Evolutionary conservation across 2,329 filamentous ascomycete genomes (phyloP), one percentile per base, ranked within the genome.

Genomic region (Colletotrichum noveboracense): DNA sequence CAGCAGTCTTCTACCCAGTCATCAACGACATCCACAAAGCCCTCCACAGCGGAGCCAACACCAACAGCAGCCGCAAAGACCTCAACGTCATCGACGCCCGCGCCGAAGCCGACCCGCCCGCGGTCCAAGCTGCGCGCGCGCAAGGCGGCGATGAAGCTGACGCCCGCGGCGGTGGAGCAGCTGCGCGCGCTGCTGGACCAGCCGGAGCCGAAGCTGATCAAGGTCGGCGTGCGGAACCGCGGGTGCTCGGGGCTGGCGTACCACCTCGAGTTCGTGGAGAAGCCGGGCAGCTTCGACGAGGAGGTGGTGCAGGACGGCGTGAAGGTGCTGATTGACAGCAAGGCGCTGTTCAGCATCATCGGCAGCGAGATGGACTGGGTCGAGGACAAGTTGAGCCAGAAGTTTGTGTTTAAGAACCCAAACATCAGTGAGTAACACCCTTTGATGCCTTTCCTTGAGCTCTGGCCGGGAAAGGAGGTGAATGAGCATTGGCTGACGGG

Each of bases 301-400:
- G 90, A 93, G 67, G 95, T 99, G 2, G 96, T 97, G 83, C 97
- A 99, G 84, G 97, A 98, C 81, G 97, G 96, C 0, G 96, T 99
- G 73, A 96, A 95, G 86, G 96, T 99, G 38, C 85, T 98, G 83
- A 97, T 99, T 73, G 97, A 99, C 85, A 98, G 95, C 89, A 98
- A 98, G 88, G 97, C 97, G 56, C 87, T 99, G 66, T 96, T 99
- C 84, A 98, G 96, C 85, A 98, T 99, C 70, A 98, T 99, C 80
- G 97, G 97, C 7, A 98, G 94, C 82, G 96, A 98, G 87, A 99
- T 99, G 97, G 97, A 99, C 83, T 99, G 96, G 96, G 90, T 96
- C 13, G 96, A 98, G 86, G 97, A 98, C 81, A 98, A 98, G 87
- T 87, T 99, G 78, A 98, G 94, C 84, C 91, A 96, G 85, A 90